These are phyloP conservation scores for Candida maris DNA, from an alignment of 805 yeast genomes.

Conservation along the genomic window DNA sequence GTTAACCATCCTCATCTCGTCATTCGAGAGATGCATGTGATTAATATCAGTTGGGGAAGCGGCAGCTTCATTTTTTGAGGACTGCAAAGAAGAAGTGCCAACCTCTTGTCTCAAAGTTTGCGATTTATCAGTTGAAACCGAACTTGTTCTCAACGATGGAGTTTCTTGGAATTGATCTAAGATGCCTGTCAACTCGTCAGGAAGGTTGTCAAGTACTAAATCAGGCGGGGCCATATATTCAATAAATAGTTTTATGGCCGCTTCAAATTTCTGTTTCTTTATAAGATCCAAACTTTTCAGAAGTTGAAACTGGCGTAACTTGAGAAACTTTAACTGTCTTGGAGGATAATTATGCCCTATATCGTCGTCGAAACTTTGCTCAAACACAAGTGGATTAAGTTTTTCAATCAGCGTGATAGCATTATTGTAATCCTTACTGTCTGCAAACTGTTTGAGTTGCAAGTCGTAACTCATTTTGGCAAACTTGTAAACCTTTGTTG, in stretches of 20 bases:
- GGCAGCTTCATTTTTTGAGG: slow-evolving; percentile 2
- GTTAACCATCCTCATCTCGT: slow-evolving; percentile 33
- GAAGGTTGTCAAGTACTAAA: slow-evolving; percentile 44
- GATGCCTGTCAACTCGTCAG: slow-evolving; percentile 24
- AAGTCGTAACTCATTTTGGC: slow-evolving; percentile 26
- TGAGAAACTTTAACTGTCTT: slow-evolving; percentile 30
- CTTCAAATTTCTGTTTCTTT: slow-evolving; percentile 28
- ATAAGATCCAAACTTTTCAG: slow-evolving; percentile 33
- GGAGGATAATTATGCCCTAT: slow-evolving; percentile 18
- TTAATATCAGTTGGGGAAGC: neutral
- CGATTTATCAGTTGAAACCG: neutral
- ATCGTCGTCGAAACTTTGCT: slow-evolving; percentile 1
- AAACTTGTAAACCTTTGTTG: slow-evolving; percentile 26
- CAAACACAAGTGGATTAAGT: slow-evolving; percentile 26
- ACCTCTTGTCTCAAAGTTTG: neutral
- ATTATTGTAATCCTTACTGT: slow-evolving; percentile 32
- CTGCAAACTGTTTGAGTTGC: slow-evolving; percentile 34
- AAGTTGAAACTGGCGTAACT: slow-evolving; percentile 43
- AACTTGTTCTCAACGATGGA: neutral
- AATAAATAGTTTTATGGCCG: slow-evolving; percentile 44
- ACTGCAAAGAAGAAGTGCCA: slow-evolving; percentile 10
- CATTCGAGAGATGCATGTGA: slow-evolving; percentile 15
- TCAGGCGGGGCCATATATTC: slow-evolving; percentile 60
- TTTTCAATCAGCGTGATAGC: slow-evolving; percentile 42
- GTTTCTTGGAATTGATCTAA: slow-evolving; percentile 2